A percentile compares a stretch with the other conserved stretches of the same genome.
Conservation (phyloP, 2,329 filamentous ascomycete genomes). For the Talaromyces sp. region DNA sequence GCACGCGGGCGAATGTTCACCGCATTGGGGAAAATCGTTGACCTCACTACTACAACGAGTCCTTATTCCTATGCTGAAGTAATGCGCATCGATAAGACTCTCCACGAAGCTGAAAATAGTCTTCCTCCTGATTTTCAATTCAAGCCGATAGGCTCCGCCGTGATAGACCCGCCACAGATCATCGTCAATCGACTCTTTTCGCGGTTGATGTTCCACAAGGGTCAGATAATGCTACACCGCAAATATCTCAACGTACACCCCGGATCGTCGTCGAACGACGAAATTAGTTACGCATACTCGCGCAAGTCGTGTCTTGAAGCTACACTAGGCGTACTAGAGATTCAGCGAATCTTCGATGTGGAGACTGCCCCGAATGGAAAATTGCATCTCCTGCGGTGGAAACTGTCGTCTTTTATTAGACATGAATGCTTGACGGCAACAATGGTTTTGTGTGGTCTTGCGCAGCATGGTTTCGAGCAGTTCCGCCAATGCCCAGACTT, state of each 20-base stretch:
- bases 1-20: background rate
- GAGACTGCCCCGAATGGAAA: background rate
- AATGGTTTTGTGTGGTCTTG: background rate
- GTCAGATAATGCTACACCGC: background rate
- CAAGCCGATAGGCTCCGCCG: background rate
- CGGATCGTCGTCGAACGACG: background rate
- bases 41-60: background rate
- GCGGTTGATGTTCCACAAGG: background rate
- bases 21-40: background rate
- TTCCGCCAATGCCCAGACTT: background rate
- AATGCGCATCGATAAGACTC: background rate
- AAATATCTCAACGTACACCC: background rate
- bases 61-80: background rate
- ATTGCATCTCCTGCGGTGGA: background rate
- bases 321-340: background rate
- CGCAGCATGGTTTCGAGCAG: background rate
- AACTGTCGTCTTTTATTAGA: background rate
- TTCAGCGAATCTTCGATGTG: background rate
- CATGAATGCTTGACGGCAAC: background rate
- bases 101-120: background rate
- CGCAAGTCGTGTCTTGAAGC: background rate
- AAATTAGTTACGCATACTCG: background rate
- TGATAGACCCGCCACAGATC: background rate
- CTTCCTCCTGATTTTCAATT: background rate
- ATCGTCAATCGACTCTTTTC: background rate